A percentile compares a stretch with the other conserved stretches of the same genome.
Evolutionary conservation across 108 stramenopile species (phyloP).

Genomic region (Stephanodiscus minutulus): DNA sequence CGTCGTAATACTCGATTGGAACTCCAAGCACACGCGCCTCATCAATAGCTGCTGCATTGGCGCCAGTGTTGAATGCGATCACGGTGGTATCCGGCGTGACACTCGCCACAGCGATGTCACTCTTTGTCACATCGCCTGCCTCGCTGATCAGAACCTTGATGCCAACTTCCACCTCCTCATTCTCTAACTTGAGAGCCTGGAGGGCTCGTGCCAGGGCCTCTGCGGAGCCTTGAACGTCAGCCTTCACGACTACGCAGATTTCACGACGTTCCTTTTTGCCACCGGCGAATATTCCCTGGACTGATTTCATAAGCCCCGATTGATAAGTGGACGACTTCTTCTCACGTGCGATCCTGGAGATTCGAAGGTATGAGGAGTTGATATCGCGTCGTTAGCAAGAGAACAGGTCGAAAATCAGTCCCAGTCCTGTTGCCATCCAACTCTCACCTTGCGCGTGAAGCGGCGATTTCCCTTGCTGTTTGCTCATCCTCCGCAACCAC

Average conservation of each 20-base stretch:
- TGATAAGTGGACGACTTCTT: conserved; percentile 71
- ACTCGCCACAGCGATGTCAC: conserved; percentile 93
- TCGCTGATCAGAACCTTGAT: conserved; percentile 89
- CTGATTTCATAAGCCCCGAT: conserved; percentile 81
- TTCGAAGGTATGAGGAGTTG: conserved; percentile 9
- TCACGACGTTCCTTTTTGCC: conserved; percentile 79
- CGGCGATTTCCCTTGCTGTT: conserved; percentile 79
- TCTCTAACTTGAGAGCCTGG: conserved; percentile 80
- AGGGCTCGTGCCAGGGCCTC: conserved; percentile 93
- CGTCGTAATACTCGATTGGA: conserved; percentile 91
- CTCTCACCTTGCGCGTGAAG: conserved; percentile 65
- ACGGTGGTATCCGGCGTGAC: conserved; percentile 88
- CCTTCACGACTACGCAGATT: conserved; percentile 93
- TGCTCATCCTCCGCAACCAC: conserved; percentile 81
- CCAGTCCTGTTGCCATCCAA: background rate
- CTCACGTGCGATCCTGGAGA: conserved; percentile 72
- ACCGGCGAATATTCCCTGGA: conserved; percentile 70
- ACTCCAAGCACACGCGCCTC: conserved; percentile 82
- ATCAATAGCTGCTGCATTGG: conserved; percentile 85
- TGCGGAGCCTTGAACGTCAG: conserved; percentile 93
- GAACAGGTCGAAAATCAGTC: background rate
- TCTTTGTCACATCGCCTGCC: conserved; percentile 92
- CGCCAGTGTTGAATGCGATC: conserved; percentile 92
- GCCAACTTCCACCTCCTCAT: conserved; percentile 83
- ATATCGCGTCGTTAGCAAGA: background rate